A percentile compares a stretch with the other conserved stretches of the same genome.
phyloP scores from a whole-genome alignment of 2,329 filamentous ascomycete species.

The Scortechinia acanthostroma region DNA sequence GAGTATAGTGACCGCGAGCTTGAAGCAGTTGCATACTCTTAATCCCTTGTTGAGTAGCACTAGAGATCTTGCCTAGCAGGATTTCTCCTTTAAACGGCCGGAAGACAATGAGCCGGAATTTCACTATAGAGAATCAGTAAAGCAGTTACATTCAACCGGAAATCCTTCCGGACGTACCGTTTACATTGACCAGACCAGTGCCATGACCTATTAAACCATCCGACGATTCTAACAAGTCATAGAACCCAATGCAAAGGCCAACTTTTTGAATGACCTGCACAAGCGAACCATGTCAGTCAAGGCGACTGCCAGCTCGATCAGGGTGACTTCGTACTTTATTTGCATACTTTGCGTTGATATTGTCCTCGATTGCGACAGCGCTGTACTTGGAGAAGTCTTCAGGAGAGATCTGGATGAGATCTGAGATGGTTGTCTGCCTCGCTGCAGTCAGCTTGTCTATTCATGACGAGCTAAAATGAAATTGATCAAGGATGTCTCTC shows the following conservation, averaged over 20 bases:
- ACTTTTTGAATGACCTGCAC: conserved; percentile 49
- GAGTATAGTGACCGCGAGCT: too few relatives aligned
- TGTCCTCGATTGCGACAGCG: conserved; percentile 53
- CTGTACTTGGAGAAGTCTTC: conserved; percentile 51
- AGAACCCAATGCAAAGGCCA: conserved; percentile 56
- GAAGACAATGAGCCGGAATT: conserved; percentile 58
- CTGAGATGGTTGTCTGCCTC: conserved; percentile 53
- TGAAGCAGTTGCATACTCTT: conserved; percentile 37
- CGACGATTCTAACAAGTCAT: conserved; percentile 51
- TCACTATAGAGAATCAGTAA: conserved; percentile 29
- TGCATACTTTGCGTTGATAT: conserved; percentile 60
- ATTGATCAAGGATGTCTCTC: not conserved
- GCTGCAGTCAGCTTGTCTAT: too few relatives aligned
- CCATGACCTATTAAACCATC: conserved; percentile 63
- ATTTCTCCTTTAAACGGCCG: conserved; percentile 62
- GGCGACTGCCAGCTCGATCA: too few relatives aligned
- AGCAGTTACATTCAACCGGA: not conserved
- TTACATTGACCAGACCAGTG: conserved; percentile 58
- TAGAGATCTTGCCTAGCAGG: conserved; percentile 47
- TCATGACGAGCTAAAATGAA: too few relatives aligned
- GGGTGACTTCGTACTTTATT: conserved; percentile 50
- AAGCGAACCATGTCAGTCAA: conserved; percentile 4
- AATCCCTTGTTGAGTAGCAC: conserved; percentile 39
- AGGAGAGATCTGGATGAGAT: conserved; percentile 57
- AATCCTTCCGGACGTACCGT: conserved; percentile 27